Evolutionary conservation across 2,329 filamentous ascomycete genomes (phyloP).

Genomic region (Colletotrichum somersetense): DNA sequence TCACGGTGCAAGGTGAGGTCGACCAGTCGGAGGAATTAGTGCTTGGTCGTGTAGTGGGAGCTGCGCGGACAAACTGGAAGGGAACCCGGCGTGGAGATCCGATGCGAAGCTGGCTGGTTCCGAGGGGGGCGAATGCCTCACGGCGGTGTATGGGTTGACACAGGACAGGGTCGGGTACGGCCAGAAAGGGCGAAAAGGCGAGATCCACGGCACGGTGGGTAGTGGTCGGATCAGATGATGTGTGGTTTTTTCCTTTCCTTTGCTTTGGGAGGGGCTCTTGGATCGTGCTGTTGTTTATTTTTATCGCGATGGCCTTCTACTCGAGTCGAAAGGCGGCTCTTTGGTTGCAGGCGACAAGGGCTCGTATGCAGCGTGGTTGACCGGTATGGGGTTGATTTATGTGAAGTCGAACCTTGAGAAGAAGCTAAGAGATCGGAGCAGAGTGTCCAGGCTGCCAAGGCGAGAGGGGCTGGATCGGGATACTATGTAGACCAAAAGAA

Average conservation of each 20-base stretch:
- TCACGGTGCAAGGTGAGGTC: conserved; percentile 19
- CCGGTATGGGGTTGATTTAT: conserved; percentile 35
- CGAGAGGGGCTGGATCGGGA: conserved; percentile 19
- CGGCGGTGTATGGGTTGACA: conserved; percentile 34
- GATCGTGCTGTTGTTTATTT: conserved; percentile 9
- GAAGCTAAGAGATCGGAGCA: conserved; percentile 28
- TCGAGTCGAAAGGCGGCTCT: conserved; percentile 36
- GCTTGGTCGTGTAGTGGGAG: conserved; percentile 32
- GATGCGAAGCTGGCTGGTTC: conserved; percentile 34
- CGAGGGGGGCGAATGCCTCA: conserved; percentile 2
- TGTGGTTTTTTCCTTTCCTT: neutral
- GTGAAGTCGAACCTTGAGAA: conserved; percentile 38
- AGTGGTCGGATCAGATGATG: conserved; percentile 35
- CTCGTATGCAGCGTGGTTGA: conserved; percentile 28
- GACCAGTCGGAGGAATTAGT: conserved; percentile 38
- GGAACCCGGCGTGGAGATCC: conserved; percentile 39
- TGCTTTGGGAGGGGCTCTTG: neutral
- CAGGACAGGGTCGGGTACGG: neutral
- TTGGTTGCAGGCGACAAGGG: conserved; percentile 31
- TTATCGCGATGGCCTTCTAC: conserved; percentile 21
- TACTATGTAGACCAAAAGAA: conserved; percentile 6
- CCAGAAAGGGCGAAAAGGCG: conserved; percentile 21
- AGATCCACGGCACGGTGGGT: conserved; percentile 36
- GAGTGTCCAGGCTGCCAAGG: conserved; percentile 26
- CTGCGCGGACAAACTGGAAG: conserved; percentile 12